A percentile compares a stretch with the other conserved stretches of the same genome.
phyloP scores from a whole-genome alignment of 345 rosid species.

The Acer negundo region DNA sequence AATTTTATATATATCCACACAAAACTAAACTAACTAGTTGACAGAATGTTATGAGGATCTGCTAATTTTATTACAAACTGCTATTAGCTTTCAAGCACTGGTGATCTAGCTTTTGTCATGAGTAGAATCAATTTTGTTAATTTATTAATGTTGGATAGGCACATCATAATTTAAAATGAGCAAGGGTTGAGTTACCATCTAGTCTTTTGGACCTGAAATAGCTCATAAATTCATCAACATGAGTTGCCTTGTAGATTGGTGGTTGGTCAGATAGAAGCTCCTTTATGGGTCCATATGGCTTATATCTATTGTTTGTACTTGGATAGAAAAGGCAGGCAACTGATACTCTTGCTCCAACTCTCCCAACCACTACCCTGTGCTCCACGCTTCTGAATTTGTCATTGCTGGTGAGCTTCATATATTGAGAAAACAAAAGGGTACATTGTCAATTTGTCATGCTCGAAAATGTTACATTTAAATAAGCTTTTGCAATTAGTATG shows the following conservation, averaged over 20 bases:
- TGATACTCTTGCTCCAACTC: slow-evolving; percentile 28
- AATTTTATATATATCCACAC: no score
- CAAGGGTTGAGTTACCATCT: slow-evolving; percentile 39
- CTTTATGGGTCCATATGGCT: slow-evolving; percentile 37
- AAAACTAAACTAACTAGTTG: background rate
- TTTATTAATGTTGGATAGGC: background rate
- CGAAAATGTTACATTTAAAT: background rate
- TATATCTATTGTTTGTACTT: slow-evolving; percentile 29
- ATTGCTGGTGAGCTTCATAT: slow-evolving; percentile 32
- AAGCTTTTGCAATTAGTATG: background rate
- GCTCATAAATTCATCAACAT: slow-evolving; percentile 35
- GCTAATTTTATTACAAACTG: background rate
- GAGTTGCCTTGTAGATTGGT: slow-evolving; percentile 41
- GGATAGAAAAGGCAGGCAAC: slow-evolving; percentile 47
- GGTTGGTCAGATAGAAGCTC: slow-evolving; percentile 39
- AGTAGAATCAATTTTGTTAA: background rate
- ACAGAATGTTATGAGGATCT: background rate
- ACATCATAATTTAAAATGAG: slow-evolving; percentile 34
- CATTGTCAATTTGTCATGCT: background rate
- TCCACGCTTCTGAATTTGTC: slow-evolving; percentile 40
- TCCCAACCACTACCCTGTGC: slow-evolving; percentile 38
- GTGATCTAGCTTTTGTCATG: background rate
- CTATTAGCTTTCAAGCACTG: background rate
- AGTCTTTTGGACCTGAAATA: slow-evolving; percentile 43
- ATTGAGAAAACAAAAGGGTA: background rate